A percentile compares a stretch with the other conserved stretches of the same genome.
Evolutionary conservation across 208 protist genomes (phyloP).

Genomic region (Trypanosomatidae sp.): DNA sequence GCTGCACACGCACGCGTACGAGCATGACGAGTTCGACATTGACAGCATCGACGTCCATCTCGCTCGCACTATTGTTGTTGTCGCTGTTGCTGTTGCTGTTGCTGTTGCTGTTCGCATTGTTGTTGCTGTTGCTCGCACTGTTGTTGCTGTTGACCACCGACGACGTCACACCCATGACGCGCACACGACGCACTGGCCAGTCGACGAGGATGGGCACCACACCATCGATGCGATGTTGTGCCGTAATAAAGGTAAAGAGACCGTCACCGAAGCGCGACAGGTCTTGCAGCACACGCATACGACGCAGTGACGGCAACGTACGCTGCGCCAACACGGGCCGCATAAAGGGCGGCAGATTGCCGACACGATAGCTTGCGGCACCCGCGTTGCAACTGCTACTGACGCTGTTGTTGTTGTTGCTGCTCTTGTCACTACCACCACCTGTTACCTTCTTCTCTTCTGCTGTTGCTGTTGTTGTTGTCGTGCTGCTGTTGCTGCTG

Average conservation of each 20-base stretch:
- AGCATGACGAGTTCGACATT: conserved; percentile 5
- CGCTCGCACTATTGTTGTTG: not conserved
- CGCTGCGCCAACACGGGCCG: no score
- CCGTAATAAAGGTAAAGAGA: conserved; percentile 9
- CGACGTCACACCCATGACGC: conserved; percentile 6
- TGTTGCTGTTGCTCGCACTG: not conserved
- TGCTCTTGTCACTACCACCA: no score
- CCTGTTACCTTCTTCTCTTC: no score
- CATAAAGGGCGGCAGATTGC: no score
- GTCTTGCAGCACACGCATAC: conserved; percentile 20
- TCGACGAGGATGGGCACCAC: conserved; percentile 24
- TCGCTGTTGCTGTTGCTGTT: not conserved
- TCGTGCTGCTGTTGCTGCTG: no score
- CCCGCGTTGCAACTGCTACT: no score
- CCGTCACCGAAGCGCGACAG: conserved; percentile 34
- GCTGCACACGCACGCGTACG: conserved; percentile 2
- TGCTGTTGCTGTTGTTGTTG: no score
- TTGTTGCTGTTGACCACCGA: not conserved
- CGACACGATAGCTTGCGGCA: no score
- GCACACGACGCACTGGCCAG: no score
- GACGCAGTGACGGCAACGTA: no score
- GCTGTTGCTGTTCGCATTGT: not conserved
- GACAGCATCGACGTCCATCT: conserved; percentile 2
- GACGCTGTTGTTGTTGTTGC: no score
- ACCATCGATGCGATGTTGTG: conserved; percentile 8